Evolutionary conservation across 192 early-diverging fungal species (phyloP).

Genomic region (Podila epicladia): DNA sequence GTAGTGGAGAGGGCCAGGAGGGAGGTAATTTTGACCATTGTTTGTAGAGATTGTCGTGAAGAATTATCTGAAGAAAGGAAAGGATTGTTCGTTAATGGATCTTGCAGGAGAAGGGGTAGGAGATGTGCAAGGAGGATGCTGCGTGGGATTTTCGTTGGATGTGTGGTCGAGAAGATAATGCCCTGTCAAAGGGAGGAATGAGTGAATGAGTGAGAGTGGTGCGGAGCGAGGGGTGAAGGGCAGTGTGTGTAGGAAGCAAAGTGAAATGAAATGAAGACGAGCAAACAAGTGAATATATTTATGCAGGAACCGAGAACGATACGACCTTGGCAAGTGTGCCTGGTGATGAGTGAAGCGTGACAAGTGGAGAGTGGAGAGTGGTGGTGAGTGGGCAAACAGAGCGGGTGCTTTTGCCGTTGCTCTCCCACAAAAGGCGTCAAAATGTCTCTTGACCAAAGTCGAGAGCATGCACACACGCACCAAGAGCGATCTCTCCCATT

Average conservation of each 20-base stretch:
- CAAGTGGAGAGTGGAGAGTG: background rate
- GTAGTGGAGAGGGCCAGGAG: conserved; percentile 14
- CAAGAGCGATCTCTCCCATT: no score
- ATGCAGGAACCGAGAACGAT: background rate
- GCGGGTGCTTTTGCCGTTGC: background rate
- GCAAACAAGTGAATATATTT: background rate
- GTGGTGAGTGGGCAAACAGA: no score
- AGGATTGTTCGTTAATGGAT: no score
- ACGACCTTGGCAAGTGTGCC: background rate
- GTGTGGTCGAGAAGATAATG: background rate
- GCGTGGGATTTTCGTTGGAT: no score
- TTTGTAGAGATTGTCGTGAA: background rate
- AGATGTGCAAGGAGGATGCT: background rate
- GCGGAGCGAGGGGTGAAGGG: background rate
- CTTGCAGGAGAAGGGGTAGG: background rate
- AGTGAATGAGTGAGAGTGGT: background rate
- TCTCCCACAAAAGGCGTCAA: background rate
- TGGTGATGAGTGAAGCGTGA: background rate
- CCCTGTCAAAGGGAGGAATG: background rate
- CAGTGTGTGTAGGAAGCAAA: background rate
- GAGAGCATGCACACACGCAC: no score
- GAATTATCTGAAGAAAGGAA: background rate
- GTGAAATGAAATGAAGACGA: background rate
- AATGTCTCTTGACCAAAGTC: no score
- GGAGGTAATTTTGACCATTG: conserved; percentile 12